Evolutionary conservation across 2,329 filamentous ascomycete species (phyloP).

Genomic region (Fusarium sp.): DNA sequence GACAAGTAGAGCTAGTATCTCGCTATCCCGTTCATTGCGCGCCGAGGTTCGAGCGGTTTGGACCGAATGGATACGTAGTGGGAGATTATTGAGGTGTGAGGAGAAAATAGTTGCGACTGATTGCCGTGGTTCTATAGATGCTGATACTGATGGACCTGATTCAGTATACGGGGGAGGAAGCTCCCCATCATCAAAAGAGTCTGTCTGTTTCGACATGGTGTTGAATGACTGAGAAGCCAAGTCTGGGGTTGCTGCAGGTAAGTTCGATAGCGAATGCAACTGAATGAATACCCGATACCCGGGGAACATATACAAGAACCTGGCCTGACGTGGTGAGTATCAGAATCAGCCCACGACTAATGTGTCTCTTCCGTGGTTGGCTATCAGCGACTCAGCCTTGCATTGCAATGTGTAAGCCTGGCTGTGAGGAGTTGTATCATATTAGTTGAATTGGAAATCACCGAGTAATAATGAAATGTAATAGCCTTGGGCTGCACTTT

Average conservation of each 20-base stretch:
- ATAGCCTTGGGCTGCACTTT: slow-evolving; percentile 32
- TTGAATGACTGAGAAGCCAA: slow-evolving; percentile 12
- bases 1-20: slow-evolving; percentile 56
- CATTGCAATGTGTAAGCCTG: not conserved
- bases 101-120: slow-evolving; percentile 51
- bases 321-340: not conserved
- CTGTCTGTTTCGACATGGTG: slow-evolving; percentile 34
- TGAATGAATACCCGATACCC: slow-evolving; percentile 22
- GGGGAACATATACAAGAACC: slow-evolving; percentile 16
- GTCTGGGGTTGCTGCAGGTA: not conserved
- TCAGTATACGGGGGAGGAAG: slow-evolving; percentile 47
- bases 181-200: slow-evolving; percentile 37
- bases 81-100: slow-evolving; percentile 55
- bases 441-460: slow-evolving; percentile 14
- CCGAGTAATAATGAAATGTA: slow-evolving; percentile 1
- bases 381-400: slow-evolving; percentile 32
- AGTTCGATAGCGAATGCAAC: not conserved
- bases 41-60: slow-evolving; percentile 52
- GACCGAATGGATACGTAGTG: slow-evolving; percentile 54
- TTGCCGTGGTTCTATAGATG: slow-evolving; percentile 9
- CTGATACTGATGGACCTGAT: slow-evolving; percentile 29
- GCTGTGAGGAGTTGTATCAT: slow-evolving; percentile 5
- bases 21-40: slow-evolving; percentile 56
- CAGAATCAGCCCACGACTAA: slow-evolving; percentile 27
- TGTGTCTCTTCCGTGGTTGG: slow-evolving; percentile 3